These are phyloP conservation scores for Talaromyces nanjingensis DNA, from an alignment of 495 filamentous ascomycete genomes.

Conservation along the genomic window DNA sequence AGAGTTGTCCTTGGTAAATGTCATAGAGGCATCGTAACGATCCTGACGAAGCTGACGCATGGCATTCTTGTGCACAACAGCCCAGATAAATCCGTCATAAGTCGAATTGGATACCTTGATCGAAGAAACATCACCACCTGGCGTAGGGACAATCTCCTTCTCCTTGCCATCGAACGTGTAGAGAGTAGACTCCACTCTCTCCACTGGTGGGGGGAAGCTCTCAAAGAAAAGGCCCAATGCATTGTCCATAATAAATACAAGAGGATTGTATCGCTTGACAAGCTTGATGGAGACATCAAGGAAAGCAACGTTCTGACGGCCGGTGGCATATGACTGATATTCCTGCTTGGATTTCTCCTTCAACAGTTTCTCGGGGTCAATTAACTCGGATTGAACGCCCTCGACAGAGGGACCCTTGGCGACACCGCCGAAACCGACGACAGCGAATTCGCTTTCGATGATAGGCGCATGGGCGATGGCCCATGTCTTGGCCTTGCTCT, in stretches of 20 bases:
- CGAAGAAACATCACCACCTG: constrained; percentile 36
- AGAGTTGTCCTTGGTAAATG: constrained; percentile 79
- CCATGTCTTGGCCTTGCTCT: constrained; percentile 73
- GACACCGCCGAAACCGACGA: constrained; percentile 67
- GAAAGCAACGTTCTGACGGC: constrained; percentile 88
- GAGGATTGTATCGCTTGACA: constrained; percentile 83
- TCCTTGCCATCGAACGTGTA: constrained; percentile 93
- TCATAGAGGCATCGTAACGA: constrained; percentile 89
- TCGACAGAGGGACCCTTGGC: constrained; percentile 33
- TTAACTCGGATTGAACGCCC: constrained; percentile 33
- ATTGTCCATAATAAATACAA: constrained; percentile 61
- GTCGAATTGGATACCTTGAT: constrained; percentile 59
- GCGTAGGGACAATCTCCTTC: constrained; percentile 61
- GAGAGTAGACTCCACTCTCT: constrained; percentile 63
- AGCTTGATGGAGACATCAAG: constrained; percentile 77
- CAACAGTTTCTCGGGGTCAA: constrained; percentile 53
- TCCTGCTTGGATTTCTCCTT: constrained; percentile 81
- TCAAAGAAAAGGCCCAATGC: constrained; percentile 73
- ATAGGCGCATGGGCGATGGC: constrained; percentile 62
- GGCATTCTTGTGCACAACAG: constrained; percentile 86
- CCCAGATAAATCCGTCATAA: constrained; percentile 91
- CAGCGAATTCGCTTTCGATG: constrained; percentile 75
- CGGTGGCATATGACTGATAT: constrained; percentile 85
- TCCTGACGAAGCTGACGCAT: constrained; percentile 89
- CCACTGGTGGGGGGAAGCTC: constrained; percentile 56